Conservation (phyloP, 2,329 filamentous ascomycete genomes). For the Cordyceps tenuipes region DNA sequence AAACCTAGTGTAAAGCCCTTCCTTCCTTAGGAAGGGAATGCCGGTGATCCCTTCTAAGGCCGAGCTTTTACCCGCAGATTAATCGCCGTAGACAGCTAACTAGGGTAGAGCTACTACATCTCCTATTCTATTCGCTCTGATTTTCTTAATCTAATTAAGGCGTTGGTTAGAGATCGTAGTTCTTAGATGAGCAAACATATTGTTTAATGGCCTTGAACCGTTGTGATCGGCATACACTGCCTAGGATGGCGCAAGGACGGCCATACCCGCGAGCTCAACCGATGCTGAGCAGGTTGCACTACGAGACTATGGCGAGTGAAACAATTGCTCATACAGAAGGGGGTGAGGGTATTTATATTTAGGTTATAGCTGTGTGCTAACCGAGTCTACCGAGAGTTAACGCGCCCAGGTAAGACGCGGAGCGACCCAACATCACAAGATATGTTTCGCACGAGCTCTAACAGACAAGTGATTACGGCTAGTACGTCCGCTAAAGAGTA, state of each 20-base stretch:
- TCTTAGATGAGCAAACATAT: background rate
- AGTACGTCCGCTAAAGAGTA: background rate
- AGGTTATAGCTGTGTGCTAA: background rate
- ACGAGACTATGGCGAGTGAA: background rate
- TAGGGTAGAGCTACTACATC: slow-evolving; percentile 27
- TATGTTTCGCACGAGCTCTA: background rate
- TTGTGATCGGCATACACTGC: background rate
- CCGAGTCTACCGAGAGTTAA: background rate
- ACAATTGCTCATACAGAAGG: background rate
- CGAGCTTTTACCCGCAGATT: slow-evolving; percentile 48
- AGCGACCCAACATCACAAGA: background rate
- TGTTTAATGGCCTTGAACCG: background rate
- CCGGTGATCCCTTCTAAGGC: slow-evolving; percentile 49
- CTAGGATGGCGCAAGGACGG: background rate
- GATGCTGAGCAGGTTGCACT: background rate
- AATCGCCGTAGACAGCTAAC: slow-evolving; percentile 47
- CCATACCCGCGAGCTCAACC: background rate
- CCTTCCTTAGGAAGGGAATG: slow-evolving; percentile 43
- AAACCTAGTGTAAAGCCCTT: slow-evolving; percentile 46
- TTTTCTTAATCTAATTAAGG: slow-evolving; percentile 19
- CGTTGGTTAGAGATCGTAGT: slow-evolving; percentile 23
- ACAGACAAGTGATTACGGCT: background rate
- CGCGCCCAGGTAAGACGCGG: no score
- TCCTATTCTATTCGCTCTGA: background rate
- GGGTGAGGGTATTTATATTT: background rate